Conservation (phyloP, 2,329 filamentous ascomycete species). For the Alternaria sp. region DNA sequence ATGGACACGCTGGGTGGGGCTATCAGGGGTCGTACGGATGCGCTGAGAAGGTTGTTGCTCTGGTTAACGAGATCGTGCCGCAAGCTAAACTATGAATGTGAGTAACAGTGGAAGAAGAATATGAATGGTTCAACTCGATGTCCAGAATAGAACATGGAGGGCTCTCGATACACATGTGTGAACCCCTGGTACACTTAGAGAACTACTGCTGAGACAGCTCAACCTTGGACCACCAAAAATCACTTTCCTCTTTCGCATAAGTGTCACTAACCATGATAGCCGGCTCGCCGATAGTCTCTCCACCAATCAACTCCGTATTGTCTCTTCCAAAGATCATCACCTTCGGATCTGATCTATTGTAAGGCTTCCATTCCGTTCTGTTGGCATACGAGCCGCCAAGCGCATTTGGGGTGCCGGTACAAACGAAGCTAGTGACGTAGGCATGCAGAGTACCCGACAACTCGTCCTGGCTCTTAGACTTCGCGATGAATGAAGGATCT, state of each 20-base stretch:
- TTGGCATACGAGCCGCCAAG: slow-evolving; percentile 18
- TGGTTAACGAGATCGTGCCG: background rate
- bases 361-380: slow-evolving; percentile 34
- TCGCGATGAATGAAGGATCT: slow-evolving; percentile 27
- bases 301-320: slow-evolving; percentile 63
- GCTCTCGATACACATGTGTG: background rate
- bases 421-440: slow-evolving; percentile 45
- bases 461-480: slow-evolving; percentile 39
- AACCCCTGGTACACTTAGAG: background rate
- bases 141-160: background rate
- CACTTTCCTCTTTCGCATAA: slow-evolving; percentile 60
- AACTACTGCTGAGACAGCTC: slow-evolving; percentile 40
- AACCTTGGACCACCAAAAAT: slow-evolving; percentile 69
- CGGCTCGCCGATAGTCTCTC: slow-evolving; percentile 31
- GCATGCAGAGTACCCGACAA: slow-evolving; percentile 43
- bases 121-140: background rate
- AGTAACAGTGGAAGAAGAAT: background rate
- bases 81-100: background rate
- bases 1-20: slow-evolving; percentile 80
- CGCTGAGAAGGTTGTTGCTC: slow-evolving; percentile 24
- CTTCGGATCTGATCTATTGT: slow-evolving; percentile 18
- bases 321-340: slow-evolving; percentile 66
- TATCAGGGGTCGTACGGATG: slow-evolving; percentile 61
- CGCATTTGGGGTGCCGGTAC: slow-evolving; percentile 43
- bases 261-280: slow-evolving; percentile 54